Evolutionary conservation across 371 early-diverging fungal species (phyloP).

Genomic region (Lichtheimia corymbifera): DNA sequence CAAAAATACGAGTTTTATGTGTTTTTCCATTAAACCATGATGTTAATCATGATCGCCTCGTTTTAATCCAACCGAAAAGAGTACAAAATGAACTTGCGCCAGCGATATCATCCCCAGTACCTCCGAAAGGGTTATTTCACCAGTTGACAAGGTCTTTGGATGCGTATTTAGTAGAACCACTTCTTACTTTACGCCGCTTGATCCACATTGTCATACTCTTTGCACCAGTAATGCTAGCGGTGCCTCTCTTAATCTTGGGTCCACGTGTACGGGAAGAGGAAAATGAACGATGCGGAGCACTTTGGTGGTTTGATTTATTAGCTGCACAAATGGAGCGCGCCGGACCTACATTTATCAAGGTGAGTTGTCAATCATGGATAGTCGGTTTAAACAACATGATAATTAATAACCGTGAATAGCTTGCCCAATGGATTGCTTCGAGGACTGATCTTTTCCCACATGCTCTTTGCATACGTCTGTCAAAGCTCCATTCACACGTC

Average conservation of each 20-base stretch:
- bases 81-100: too few relatives aligned
- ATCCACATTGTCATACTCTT: conserved; percentile 62
- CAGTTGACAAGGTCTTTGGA: conserved; percentile 38
- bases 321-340: conserved; percentile 80
- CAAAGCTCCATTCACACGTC: conserved; percentile 82
- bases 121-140: conserved; percentile 13
- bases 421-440: conserved; percentile 97
- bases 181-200: conserved; percentile 58
- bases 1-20: too few relatives aligned
- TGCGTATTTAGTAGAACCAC: conserved; percentile 58
- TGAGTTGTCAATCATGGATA: conserved; percentile 7
- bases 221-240: conserved; percentile 60
- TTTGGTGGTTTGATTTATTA: conserved; percentile 86
- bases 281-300: conserved; percentile 58
- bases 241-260: conserved; percentile 62
- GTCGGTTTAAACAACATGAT: neutral
- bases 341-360: conserved; percentile 95
- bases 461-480: conserved; percentile 75
- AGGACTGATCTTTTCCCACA: conserved; percentile 88
- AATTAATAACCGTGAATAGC: conserved; percentile 32
- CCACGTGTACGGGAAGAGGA: conserved; percentile 38
- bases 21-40: too few relatives aligned
- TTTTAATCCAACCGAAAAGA: too few relatives aligned
- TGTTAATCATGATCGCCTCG: too few relatives aligned
- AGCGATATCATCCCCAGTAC: too few relatives aligned